A percentile compares a stretch with the other conserved stretches of the same genome.
Conservation (phyloP, 306 rosid species). For the Gastrolobium bilobum region DNA sequence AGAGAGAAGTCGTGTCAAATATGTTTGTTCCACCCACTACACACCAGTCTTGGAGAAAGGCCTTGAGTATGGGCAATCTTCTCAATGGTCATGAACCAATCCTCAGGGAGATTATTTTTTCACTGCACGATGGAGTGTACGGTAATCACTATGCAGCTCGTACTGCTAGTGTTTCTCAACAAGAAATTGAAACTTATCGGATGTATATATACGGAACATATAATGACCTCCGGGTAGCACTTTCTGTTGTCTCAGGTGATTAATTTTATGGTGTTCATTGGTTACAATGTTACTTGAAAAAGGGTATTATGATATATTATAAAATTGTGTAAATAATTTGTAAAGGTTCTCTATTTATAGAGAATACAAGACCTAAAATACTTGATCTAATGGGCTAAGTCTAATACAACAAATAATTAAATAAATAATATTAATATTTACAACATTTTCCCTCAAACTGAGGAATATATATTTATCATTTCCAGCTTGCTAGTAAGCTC, state of each 20-base stretch:
- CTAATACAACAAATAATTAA: too few species aligned
- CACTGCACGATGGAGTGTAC: slow-evolving; percentile 58
- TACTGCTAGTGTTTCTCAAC: slow-evolving; percentile 47
- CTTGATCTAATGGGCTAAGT: too few species aligned
- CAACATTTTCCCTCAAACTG: too few species aligned
- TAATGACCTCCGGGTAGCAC: slow-evolving; percentile 80
- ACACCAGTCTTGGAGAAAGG: slow-evolving; percentile 86
- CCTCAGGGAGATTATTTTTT: slow-evolving; percentile 77
- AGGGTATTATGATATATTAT: too few species aligned
- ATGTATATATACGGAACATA: slow-evolving; percentile 84
- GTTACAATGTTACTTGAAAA: slow-evolving; percentile 16
- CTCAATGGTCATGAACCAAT: slow-evolving; percentile 86
- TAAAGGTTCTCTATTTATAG: too few species aligned
- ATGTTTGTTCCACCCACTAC: slow-evolving; percentile 75
- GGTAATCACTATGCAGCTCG: slow-evolving; percentile 72
- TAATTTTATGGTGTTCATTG: slow-evolving; percentile 38
- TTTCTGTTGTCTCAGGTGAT: slow-evolving; percentile 82
- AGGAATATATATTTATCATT: too few species aligned
- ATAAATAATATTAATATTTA: too few species aligned
- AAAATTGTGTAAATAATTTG: too few species aligned
- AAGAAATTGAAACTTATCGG: slow-evolving; percentile 68
- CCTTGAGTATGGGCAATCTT: slow-evolving; percentile 89
- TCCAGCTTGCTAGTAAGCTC: too few species aligned
- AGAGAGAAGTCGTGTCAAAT: slow-evolving; percentile 70
- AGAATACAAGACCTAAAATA: too few species aligned